Conservation (phyloP, 2,329 filamentous ascomycete genomes). For the Colletotrichum musae region DNA sequence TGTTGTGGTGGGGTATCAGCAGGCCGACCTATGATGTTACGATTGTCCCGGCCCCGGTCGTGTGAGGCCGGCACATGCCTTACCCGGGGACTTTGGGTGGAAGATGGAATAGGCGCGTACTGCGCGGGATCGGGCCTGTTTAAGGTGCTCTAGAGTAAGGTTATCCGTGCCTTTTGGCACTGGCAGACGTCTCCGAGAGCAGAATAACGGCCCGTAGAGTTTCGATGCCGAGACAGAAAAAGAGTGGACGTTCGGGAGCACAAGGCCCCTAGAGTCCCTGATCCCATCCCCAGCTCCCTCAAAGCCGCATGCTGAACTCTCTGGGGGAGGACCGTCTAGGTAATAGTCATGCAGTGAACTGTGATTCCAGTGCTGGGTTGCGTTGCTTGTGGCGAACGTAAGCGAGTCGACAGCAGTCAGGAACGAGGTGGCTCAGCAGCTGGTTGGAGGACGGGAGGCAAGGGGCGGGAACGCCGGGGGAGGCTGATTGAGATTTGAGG, state of each 20-base stretch:
- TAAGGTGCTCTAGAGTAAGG: constrained; percentile 13
- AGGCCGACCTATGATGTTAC: not conserved
- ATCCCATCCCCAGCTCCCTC: not conserved
- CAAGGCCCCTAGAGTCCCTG: not conserved
- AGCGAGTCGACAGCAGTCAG: constrained; percentile 6
- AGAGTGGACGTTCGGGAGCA: not conserved
- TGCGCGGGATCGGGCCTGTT: constrained; percentile 1
- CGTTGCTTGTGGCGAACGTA: constrained; percentile 14
- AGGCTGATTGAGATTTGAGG: constrained; percentile 24
- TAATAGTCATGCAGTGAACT: too few relatives aligned
- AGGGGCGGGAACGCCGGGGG: constrained; percentile 24
- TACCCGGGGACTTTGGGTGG: not conserved
- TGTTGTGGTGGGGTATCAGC: constrained; percentile 8
- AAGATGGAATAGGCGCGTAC: too few relatives aligned
- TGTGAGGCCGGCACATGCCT: constrained; percentile 5
- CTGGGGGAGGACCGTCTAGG: too few relatives aligned
- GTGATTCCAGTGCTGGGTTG: not conserved
- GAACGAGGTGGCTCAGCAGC: constrained; percentile 7
- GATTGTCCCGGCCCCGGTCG: not conserved
- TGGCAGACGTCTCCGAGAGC: constrained; percentile 7
- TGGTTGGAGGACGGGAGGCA: constrained; percentile 20
- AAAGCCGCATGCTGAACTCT: constrained; percentile 7
- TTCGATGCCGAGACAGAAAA: constrained; percentile 19
- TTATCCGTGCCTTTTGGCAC: constrained; percentile 12
- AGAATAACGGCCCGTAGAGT: not conserved